Conservation (phyloP, 345 rosid species). For the Salix dunnii region DNA sequence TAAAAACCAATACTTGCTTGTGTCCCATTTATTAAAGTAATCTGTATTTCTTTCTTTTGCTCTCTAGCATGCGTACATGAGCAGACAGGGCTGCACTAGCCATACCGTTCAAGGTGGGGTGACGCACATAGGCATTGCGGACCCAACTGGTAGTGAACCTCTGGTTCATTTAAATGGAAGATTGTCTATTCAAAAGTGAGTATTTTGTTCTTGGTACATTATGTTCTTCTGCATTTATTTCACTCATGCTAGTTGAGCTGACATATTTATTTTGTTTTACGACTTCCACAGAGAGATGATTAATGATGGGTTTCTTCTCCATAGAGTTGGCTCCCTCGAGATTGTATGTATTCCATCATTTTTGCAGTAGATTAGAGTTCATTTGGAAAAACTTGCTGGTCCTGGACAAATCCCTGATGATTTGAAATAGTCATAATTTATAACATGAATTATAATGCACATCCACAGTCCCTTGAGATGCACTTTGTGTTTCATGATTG, state of each 20-base stretch:
- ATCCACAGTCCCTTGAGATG: not conserved
- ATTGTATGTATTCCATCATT: conserved; percentile 45
- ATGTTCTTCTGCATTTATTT: not conserved
- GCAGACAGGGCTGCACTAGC: conserved; percentile 44
- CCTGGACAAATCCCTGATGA: not conserved
- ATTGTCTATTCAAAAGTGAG: conserved; percentile 19
- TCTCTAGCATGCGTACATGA: conserved; percentile 58
- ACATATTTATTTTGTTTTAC: not conserved
- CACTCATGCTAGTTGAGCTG: not conserved
- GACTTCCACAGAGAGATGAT: conserved; percentile 40
- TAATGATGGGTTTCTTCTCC: conserved; percentile 66
- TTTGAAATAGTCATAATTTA: not conserved
- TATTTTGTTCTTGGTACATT: not conserved
- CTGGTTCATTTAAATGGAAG: conserved; percentile 16
- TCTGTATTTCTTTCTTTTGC: conserved; percentile 10
- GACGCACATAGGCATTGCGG: conserved; percentile 44
- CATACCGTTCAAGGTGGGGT: conserved; percentile 26
- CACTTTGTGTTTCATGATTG: not conserved
- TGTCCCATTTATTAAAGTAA: not conserved
- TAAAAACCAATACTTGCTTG: not conserved
- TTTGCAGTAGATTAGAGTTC: not conserved
- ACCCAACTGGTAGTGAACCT: conserved; percentile 11
- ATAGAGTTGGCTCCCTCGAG: conserved; percentile 53
- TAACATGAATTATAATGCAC: not conserved
- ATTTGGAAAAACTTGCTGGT: not conserved